phyloP scores from a whole-genome alignment of 352 stramenopile genomes.

The Phytophthora aleatoria region DNA sequence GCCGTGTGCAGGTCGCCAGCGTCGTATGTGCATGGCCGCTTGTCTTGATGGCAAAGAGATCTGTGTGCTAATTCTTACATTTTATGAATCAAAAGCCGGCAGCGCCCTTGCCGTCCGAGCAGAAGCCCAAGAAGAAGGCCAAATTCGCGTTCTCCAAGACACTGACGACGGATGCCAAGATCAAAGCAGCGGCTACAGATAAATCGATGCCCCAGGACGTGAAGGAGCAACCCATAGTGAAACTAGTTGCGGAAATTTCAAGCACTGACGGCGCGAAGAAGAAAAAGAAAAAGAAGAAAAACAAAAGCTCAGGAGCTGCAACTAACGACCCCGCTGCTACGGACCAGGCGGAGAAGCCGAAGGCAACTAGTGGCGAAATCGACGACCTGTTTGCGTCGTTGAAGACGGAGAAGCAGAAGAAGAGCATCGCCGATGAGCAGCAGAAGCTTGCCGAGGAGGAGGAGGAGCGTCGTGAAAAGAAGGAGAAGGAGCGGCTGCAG shows the following conservation, averaged over 20 bases:
- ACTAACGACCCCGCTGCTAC: not conserved
- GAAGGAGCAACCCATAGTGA: not conserved
- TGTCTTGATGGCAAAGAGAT: not conserved
- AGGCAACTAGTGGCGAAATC: constrained; percentile 53
- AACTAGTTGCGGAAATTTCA: not conserved
- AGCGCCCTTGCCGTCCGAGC: constrained; percentile 10
- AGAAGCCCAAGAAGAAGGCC: constrained; percentile 32
- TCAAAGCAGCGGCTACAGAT: constrained; percentile 13
- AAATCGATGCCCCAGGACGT: not conserved
- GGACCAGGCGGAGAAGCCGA: constrained; percentile 19
- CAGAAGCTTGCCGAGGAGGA: constrained; percentile 56
- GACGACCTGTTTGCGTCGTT: constrained; percentile 81
- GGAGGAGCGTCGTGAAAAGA: constrained; percentile 43
- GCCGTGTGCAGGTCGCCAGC: constrained; percentile 10
- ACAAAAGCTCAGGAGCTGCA: constrained; percentile 24
- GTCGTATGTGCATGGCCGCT: constrained; percentile 17
- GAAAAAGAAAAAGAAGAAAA: constrained; percentile 74
- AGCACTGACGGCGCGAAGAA: constrained; percentile 27
- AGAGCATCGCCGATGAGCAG: constrained; percentile 57
- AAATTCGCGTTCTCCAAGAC: constrained; percentile 31
- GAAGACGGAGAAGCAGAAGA: constrained; percentile 79
- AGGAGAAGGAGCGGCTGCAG: constrained; percentile 69
- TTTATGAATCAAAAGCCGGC: constrained; percentile 2
- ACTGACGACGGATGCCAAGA: constrained; percentile 13
- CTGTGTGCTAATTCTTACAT: constrained; percentile 14